A percentile compares a stretch with the other conserved stretches of the same genome.
These are phyloP conservation scores for Akanthomyces dipterigenus DNA, from an alignment of 2,329 filamentous ascomycete species.

Conservation along the genomic window DNA sequence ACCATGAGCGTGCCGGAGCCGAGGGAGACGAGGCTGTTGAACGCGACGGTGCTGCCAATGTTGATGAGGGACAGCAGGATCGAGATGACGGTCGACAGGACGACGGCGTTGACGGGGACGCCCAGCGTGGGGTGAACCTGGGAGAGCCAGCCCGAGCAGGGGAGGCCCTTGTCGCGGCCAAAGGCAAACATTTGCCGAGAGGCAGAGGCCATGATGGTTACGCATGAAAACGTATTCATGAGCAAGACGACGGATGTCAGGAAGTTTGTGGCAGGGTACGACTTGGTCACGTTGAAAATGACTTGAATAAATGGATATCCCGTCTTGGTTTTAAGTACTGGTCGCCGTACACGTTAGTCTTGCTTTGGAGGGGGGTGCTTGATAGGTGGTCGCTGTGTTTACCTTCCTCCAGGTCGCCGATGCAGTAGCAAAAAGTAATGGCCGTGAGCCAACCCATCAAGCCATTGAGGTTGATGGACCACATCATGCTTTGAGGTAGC, in stretches of 20 bases:
- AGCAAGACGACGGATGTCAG: conserved; percentile 18
- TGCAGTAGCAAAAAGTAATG: conserved; percentile 27
- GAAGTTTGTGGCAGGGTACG: conserved; percentile 13
- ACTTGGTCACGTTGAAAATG: conserved; percentile 18
- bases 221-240: conserved; percentile 16
- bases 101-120: conserved; percentile 55
- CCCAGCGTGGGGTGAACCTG: conserved; percentile 50
- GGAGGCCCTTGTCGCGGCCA: conserved; percentile 41
- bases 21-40: conserved; percentile 47
- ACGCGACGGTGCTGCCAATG: conserved; percentile 42
- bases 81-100: conserved; percentile 35
- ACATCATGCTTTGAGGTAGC: conserved; percentile 15
- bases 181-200: conserved; percentile 23
- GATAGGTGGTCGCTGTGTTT: neutral
- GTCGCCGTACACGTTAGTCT: neutral
- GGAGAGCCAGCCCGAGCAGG: conserved; percentile 46
- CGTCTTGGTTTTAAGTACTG: conserved; percentile 14
- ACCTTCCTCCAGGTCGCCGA: conserved; percentile 23
- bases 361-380: no score
- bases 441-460: conserved; percentile 34
- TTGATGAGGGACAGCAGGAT: conserved; percentile 41
- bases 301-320: conserved; percentile 21
- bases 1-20: conserved; percentile 41
- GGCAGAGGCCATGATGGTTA: conserved; percentile 19
- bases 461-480: conserved; percentile 23